phyloP scores from a whole-genome alignment of 2,329 filamentous ascomycete species.

The Aspergillus pseudonomiae region DNA sequence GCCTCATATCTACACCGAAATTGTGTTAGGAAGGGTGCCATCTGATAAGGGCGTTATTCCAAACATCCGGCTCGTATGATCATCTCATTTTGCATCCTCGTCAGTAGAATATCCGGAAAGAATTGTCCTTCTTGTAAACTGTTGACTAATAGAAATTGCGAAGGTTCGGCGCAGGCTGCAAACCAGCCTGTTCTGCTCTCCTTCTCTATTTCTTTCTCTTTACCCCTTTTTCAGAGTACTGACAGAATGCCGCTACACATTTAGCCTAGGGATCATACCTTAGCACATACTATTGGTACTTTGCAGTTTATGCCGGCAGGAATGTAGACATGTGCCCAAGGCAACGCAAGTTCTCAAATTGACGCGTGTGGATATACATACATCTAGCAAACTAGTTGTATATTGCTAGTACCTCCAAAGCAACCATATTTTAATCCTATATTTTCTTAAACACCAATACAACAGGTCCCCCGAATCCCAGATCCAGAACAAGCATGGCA shows the following conservation, averaged over 20 bases:
- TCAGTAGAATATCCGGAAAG: background rate
- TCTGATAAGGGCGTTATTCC: background rate
- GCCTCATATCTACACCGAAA: background rate
- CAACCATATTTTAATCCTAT: background rate
- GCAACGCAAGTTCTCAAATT: background rate
- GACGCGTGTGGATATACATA: background rate
- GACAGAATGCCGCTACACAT: background rate
- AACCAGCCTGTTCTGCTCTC: background rate
- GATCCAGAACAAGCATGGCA: background rate
- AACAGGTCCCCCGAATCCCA: background rate
- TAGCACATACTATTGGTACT: background rate
- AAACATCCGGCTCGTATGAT: background rate
- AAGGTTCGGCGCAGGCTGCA: background rate
- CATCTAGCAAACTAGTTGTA: no score
- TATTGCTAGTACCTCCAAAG: fast-evolving
- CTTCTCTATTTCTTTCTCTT: background rate
- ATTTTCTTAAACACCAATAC: background rate
- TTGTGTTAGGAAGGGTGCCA: background rate
- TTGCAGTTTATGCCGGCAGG: background rate
- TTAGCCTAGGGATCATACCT: background rate
- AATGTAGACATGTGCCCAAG: background rate
- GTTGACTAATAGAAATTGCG: background rate
- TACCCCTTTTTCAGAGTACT: background rate
- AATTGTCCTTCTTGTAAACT: background rate
- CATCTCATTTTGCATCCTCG: background rate